Evolutionary conservation across 2,329 filamentous ascomycete species (phyloP).

Genomic region (Trichothecium roseum): DNA sequence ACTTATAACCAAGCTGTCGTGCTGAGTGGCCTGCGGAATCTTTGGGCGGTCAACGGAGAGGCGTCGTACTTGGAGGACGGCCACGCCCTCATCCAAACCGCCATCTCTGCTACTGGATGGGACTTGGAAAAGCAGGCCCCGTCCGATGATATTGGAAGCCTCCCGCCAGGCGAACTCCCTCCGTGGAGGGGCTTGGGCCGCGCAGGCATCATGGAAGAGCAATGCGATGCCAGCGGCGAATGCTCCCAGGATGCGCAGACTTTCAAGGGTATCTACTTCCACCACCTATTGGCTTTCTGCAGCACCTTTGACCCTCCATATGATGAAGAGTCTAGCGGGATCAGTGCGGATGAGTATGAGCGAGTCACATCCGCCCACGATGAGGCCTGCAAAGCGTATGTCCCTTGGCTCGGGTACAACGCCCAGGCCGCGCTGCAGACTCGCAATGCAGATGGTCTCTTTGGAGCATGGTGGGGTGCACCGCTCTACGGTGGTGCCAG

Average conservation of each 20-base stretch:
- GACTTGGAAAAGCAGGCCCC: conserved; percentile 30
- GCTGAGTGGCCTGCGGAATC: conserved; percentile 66
- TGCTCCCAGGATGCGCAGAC: conserved; percentile 81
- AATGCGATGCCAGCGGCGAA: conserved; percentile 61
- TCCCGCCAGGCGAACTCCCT: conserved; percentile 27
- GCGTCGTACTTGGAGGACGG: conserved; percentile 65
- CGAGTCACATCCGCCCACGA: conserved; percentile 35
- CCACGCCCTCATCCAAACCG: conserved; percentile 62
- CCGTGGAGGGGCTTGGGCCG: conserved; percentile 68
- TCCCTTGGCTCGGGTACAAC: conserved; percentile 70
- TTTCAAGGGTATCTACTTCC: conserved; percentile 93
- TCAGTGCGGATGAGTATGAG: conserved; percentile 17
- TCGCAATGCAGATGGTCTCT: conserved; percentile 55
- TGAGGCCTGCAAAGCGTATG: conserved; percentile 53
- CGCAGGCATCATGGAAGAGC: conserved; percentile 72
- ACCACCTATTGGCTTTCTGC: conserved; percentile 76
- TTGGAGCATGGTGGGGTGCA: conserved; percentile 83
- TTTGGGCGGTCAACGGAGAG: conserved; percentile 73
- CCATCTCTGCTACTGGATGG: conserved; percentile 74
- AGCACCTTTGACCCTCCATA: conserved; percentile 40
- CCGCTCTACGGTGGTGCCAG: conserved; percentile 27
- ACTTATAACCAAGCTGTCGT: conserved; percentile 94
- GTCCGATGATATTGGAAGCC: conserved; percentile 25
- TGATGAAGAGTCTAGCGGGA: conserved; percentile 10
- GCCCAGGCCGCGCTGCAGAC: conserved; percentile 63